phyloP scores from a whole-genome alignment of 2,329 filamentous ascomycete species.

The Alternaria ventricosa region DNA sequence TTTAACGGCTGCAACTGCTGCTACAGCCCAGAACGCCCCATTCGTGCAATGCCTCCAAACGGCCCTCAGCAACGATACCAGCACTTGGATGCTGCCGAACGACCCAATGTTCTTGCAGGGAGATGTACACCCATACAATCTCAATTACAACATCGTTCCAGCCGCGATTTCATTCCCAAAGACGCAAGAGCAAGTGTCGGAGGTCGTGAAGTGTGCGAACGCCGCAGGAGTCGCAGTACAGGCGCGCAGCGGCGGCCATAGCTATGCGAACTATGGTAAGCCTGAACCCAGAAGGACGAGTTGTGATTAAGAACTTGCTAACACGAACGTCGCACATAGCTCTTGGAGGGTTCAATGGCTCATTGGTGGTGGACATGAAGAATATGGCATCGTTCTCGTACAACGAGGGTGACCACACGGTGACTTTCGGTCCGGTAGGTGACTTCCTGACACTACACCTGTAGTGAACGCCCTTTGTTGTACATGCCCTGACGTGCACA shows the following conservation, averaged over 20 bases:
- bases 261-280: slow-evolving; percentile 1
- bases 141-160: neutral
- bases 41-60: neutral
- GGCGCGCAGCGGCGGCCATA: neutral
- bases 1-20: neutral
- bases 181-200: neutral
- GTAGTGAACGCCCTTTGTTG: neutral
- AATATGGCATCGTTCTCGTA: neutral
- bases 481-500: neutral
- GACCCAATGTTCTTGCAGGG: neutral
- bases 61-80: neutral
- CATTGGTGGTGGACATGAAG: neutral
- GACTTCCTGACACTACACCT: neutral
- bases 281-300: neutral
- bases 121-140: neutral
- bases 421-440: neutral
- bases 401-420: neutral
- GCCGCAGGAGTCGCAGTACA: neutral
- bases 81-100: neutral
- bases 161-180: neutral
- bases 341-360: neutral
- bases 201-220: neutral
- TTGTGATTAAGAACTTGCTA: neutral
- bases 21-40: neutral
- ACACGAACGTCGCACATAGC: neutral